Percentiles rank a stretch among this genome's conserved stretches.
These are phyloP conservation scores for Phylloporus sp. DNA, from an alignment of 768 basidiomycete genomes.

Conservation along the genomic window DNA sequence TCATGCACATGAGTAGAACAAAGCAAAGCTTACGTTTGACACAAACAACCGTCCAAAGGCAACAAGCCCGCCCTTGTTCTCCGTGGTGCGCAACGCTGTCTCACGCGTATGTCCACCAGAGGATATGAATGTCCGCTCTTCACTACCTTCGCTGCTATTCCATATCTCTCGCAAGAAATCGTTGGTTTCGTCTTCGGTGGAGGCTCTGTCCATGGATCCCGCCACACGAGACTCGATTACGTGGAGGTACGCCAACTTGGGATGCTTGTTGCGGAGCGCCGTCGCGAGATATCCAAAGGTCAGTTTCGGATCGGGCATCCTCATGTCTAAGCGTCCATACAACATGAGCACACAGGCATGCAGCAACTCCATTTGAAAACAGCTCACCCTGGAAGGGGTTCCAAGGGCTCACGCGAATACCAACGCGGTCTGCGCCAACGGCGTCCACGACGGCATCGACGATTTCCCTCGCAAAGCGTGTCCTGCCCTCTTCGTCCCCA, in stretches of 20 bases:
- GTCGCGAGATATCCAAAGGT: slow-evolving; percentile 34
- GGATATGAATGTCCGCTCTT: slow-evolving; percentile 30
- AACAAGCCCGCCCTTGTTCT: slow-evolving; percentile 12
- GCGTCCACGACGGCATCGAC: slow-evolving; percentile 39
- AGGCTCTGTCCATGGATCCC: slow-evolving; percentile 1
- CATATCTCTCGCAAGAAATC: slow-evolving; percentile 28
- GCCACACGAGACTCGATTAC: slow-evolving; percentile 31
- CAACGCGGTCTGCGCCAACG: slow-evolving; percentile 42
- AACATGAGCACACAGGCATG: not conserved
- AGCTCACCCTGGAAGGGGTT: slow-evolving; percentile 29
- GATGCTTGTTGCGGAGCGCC: slow-evolving; percentile 25
- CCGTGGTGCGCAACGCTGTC: slow-evolving; percentile 34
- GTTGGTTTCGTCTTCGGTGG: slow-evolving; percentile 16
- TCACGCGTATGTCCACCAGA: slow-evolving; percentile 43
- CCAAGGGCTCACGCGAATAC: slow-evolving; percentile 44
- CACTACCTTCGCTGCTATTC: slow-evolving; percentile 4
- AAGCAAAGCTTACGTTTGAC: not conserved
- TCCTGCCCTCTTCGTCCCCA: slow-evolving; percentile 50
- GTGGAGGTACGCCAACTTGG: slow-evolving; percentile 42
- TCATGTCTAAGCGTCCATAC: slow-evolving; percentile 27
- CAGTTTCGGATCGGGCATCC: slow-evolving; percentile 8
- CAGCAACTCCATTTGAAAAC: not conserved
- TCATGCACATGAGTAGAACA: not conserved
- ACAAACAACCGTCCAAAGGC: slow-evolving; percentile 27
- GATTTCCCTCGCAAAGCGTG: slow-evolving; percentile 45